A percentile compares a stretch with the other conserved stretches of the same genome.
phyloP scores from a whole-genome alignment of 345 rosid genomes.

The Cardamine resedifolia region DNA sequence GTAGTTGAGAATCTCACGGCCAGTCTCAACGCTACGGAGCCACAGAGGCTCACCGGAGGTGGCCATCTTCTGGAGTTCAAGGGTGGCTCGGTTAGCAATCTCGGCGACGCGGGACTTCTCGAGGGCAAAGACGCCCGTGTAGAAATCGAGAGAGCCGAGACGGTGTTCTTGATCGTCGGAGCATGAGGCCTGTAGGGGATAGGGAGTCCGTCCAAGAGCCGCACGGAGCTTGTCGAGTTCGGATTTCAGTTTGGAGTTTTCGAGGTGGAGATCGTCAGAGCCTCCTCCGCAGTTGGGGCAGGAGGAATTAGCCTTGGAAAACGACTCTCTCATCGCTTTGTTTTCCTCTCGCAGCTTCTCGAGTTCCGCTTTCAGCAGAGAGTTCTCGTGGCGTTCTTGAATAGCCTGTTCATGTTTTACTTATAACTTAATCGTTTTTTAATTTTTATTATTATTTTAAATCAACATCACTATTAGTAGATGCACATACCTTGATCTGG shows the following conservation, averaged over 20 bases:
- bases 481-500: constrained; percentile 70
- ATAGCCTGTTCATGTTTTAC: constrained; percentile 53
- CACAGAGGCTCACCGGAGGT: constrained; percentile 73
- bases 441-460: not conserved
- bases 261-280: constrained; percentile 68
- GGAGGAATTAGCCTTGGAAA: constrained; percentile 50
- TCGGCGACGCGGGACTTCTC: constrained; percentile 79
- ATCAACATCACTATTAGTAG: not conserved
- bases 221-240: constrained; percentile 85
- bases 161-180: constrained; percentile 65
- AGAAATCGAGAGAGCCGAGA: constrained; percentile 64
- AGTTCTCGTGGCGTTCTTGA: constrained; percentile 96
- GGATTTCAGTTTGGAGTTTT: constrained; percentile 83
- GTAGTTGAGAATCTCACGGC: constrained; percentile 90
- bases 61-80: constrained; percentile 85
- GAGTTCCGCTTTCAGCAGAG: constrained; percentile 75
- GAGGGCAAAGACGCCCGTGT: constrained; percentile 71
- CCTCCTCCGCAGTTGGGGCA: constrained; percentile 85
- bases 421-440: not conserved
- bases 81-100: constrained; percentile 69
- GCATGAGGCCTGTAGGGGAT: constrained; percentile 48
- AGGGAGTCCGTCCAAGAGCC: constrained; percentile 53
- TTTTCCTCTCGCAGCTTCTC: constrained; percentile 87
- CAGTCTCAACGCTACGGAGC: constrained; percentile 89
- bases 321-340: constrained; percentile 80